Evolutionary conservation across 2,329 filamentous ascomycete genomes (phyloP).

Genomic region (Arthroderma uncinatum): DNA sequence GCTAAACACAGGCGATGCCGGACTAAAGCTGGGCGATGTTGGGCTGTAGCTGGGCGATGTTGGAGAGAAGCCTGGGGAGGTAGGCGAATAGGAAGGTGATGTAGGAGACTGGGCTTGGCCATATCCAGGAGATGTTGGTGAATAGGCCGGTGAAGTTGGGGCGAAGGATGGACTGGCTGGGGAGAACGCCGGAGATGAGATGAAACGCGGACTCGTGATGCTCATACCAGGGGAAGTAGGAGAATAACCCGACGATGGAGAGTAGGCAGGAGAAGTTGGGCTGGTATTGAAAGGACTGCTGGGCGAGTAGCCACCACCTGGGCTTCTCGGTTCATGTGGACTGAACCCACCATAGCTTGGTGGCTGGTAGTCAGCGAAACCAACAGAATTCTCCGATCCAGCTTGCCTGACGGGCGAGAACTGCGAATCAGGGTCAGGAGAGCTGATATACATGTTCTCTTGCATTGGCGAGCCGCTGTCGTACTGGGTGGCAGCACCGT

Average conservation of each 20-base stretch:
- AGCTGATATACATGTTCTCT: constrained; percentile 51
- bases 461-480: constrained; percentile 55
- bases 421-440: constrained; percentile 49
- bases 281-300: constrained; percentile 67
- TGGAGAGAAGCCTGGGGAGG: constrained; percentile 46
- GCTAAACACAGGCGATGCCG: constrained; percentile 41
- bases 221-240: constrained; percentile 61
- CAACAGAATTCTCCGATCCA: constrained; percentile 48
- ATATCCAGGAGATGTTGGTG: constrained; percentile 29
- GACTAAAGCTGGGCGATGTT: constrained; percentile 47
- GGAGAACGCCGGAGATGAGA: constrained; percentile 44
- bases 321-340: constrained; percentile 58
- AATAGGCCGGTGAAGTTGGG: constrained; percentile 55
- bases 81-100: constrained; percentile 43
- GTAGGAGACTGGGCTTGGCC: constrained; percentile 60
- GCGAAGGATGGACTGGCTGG: constrained; percentile 44
- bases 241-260: constrained; percentile 53
- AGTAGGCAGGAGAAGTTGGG: constrained; percentile 59
- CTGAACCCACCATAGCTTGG: constrained; percentile 57
- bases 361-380: constrained; percentile 56
- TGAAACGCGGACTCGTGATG: constrained; percentile 46
- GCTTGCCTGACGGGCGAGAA: constrained; percentile 67
- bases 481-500: constrained; percentile 87
- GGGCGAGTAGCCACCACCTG: constrained; percentile 48
- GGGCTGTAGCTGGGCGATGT: constrained; percentile 52